Conservation (phyloP, 805 yeast genomes). For the Hanseniaspora meyeri region DNA sequence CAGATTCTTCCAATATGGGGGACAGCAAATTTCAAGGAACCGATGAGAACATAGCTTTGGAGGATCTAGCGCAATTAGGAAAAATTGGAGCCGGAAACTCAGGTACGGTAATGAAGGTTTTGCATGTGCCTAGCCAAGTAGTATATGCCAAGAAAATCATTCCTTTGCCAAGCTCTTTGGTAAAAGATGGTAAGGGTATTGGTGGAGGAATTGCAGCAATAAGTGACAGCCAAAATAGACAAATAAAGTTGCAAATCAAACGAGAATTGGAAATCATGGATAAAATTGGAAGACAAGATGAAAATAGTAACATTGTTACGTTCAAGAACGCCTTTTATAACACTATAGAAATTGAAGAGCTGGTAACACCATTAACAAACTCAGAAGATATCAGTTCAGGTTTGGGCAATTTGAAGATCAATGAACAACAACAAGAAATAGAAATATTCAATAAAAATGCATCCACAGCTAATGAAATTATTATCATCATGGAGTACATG, state of each 20-base stretch:
- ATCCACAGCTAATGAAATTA: conserved; percentile 46
- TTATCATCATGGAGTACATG: conserved; percentile 90
- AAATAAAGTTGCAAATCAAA: conserved; percentile 68
- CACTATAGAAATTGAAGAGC: conserved; percentile 22
- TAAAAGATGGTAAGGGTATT: conserved; percentile 49
- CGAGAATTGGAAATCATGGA: conserved; percentile 84
- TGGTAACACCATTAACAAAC: conserved; percentile 11
- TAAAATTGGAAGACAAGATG: conserved; percentile 63
- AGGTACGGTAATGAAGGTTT: conserved; percentile 79
- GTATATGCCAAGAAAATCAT: conserved; percentile 85
- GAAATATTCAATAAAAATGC: conserved; percentile 17
- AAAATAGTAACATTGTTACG: conserved; percentile 49
- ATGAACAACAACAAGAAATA: conserved; percentile 9
- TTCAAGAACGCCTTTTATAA: conserved; percentile 83
- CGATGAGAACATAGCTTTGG: conserved; percentile 20
- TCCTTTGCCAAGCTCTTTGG: conserved; percentile 34
- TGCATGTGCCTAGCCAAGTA: conserved; percentile 78
- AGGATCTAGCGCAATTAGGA: conserved; percentile 62
- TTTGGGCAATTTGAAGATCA: background rate
- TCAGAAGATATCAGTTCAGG: background rate
- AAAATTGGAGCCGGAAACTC: conserved; percentile 87
- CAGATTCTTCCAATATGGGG: background rate
- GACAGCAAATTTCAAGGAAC: background rate
- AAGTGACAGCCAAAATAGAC: conserved; percentile 22
- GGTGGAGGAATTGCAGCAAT: conserved; percentile 19